Percentiles rank a stretch among this genome's conserved stretches.
These are phyloP conservation scores for Filosporella fistucella DNA, from an alignment of 495 filamentous ascomycete genomes.

Conservation along the genomic window DNA sequence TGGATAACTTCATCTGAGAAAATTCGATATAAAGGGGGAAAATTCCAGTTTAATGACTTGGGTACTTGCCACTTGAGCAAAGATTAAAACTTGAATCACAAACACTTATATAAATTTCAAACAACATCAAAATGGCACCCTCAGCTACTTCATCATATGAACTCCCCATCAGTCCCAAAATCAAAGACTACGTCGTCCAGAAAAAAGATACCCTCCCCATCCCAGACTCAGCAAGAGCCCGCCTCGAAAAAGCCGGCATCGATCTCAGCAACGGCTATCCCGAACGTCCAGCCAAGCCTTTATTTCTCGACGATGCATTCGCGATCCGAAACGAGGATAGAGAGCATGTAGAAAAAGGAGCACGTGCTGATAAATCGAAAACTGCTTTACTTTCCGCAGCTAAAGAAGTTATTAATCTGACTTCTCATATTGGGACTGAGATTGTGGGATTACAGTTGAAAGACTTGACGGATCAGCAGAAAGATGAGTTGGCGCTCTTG, in stretches of 20 bases:
- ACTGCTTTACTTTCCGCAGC: conserved; percentile 59
- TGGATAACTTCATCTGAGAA: neutral
- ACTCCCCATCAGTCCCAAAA: conserved; percentile 50
- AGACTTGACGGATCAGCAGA: conserved; percentile 61
- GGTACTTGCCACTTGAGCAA: neutral
- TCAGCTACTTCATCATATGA: conserved; percentile 16
- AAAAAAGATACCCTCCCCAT: conserved; percentile 59
- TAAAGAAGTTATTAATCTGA: conserved; percentile 61
- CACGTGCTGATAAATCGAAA: conserved; percentile 63
- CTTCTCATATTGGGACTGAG: conserved; percentile 65
- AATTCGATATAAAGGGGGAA: neutral
- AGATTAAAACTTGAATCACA: neutral
- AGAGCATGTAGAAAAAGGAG: conserved; percentile 53
- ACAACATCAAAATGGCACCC: conserved; percentile 26
- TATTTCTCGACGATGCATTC: conserved; percentile 63
- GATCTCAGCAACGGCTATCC: conserved; percentile 64
- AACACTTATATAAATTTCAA: neutral
- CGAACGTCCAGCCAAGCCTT: conserved; percentile 58
- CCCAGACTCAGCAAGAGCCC: conserved; percentile 44
- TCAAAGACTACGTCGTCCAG: conserved; percentile 54
- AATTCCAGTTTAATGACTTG: neutral
- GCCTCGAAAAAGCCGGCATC: conserved; percentile 59
- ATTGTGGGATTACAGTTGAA: conserved; percentile 67
- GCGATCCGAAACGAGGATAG: conserved; percentile 57
- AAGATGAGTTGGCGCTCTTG: conserved; percentile 64